A percentile compares a stretch with the other conserved stretches of the same genome.
Evolutionary conservation across 2,329 filamentous ascomycete species (phyloP).

Genomic region (Celoporthe dispersa): DNA sequence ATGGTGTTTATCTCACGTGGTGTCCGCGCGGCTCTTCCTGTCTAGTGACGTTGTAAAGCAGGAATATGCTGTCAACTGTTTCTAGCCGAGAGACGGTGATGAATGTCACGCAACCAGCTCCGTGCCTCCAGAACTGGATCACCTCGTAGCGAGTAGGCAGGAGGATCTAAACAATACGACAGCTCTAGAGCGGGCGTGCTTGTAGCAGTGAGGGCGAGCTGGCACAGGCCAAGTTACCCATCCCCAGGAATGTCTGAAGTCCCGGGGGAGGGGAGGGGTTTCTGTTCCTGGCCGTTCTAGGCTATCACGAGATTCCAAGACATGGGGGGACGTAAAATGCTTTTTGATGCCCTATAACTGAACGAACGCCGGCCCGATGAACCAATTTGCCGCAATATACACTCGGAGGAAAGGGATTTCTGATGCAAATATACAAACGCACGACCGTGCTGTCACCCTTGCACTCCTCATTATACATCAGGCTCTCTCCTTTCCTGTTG

Average conservation of each 20-base stretch:
- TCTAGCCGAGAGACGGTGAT: conserved; percentile 62
- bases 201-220: background rate
- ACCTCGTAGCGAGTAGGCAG: background rate
- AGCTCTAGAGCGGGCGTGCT: background rate
- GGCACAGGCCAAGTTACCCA: background rate
- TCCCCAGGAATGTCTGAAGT: background rate
- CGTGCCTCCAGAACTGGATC: background rate
- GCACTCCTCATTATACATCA: background rate
- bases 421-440: conserved; percentile 14
- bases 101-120: background rate
- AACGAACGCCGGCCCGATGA: conserved; percentile 6
- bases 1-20: conserved; percentile 30
- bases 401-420: background rate
- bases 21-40: conserved; percentile 63
- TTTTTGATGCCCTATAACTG: conserved; percentile 7
- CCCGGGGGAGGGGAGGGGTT: background rate
- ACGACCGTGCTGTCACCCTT: background rate
- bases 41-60: conserved; percentile 80
- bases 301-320: background rate
- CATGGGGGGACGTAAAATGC: background rate
- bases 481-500: background rate
- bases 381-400: background rate
- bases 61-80: conserved; percentile 74
- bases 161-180: background rate
- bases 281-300: background rate